These are phyloP conservation scores for Solanum sitiens DNA, from an alignment of 257 asterid species.

Conservation along the genomic window DNA sequence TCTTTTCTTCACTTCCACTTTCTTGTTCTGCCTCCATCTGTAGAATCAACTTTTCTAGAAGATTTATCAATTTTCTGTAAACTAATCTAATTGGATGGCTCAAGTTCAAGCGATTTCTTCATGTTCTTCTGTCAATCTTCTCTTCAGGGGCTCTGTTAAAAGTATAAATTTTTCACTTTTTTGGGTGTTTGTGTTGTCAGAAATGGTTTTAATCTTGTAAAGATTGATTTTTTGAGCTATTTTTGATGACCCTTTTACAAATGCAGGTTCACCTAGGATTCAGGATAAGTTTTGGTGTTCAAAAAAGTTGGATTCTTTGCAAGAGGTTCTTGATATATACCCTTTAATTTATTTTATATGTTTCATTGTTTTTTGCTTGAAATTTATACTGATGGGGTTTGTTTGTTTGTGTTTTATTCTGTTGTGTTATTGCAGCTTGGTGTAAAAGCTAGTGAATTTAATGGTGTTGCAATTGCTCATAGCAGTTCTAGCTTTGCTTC, in stretches of 20 bases:
- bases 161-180: conserved; percentile 11
- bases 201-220: neutral
- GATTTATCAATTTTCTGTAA: neutral
- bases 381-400: neutral
- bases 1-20: neutral
- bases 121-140: conserved; percentile 32
- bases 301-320: conserved; percentile 17
- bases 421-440: conserved; percentile 39
- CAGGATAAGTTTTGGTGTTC: conserved; percentile 14
- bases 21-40: neutral
- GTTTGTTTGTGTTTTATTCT: neutral
- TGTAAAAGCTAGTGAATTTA: conserved; percentile 38
- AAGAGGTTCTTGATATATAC: conserved; percentile 22
- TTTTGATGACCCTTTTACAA: neutral
- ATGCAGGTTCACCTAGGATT: conserved; percentile 21
- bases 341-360: neutral
- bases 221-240: neutral
- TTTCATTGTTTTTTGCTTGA: neutral
- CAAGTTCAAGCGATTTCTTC: conserved; percentile 44
- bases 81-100: conserved; percentile 22
- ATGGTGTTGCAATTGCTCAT: conserved; percentile 41
- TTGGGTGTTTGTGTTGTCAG: neutral
- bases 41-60: neutral
- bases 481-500: conserved; percentile 13
- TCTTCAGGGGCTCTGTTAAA: conserved; percentile 21